phyloP scores from a whole-genome alignment of 257 asterid genomes.

The Linaria vulgaris region DNA sequence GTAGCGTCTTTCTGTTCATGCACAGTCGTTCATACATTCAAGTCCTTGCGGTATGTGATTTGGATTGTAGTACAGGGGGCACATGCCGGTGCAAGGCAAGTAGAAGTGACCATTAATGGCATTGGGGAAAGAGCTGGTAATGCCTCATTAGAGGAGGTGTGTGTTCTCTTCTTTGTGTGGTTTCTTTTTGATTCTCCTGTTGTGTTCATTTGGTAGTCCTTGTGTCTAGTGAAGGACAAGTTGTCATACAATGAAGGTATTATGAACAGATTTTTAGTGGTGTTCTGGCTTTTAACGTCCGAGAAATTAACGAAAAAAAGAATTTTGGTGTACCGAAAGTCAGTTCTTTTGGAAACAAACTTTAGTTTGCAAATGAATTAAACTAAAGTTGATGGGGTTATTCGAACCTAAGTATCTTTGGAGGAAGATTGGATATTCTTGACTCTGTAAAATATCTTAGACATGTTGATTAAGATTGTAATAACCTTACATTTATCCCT shows the following conservation, averaged over 20 bases:
- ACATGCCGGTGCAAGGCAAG: constrained; percentile 91
- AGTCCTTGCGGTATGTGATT: constrained; percentile 17
- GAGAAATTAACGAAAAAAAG: too few relatives aligned
- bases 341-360: too few relatives aligned
- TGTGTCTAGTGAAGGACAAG: background rate
- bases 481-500: too few relatives aligned
- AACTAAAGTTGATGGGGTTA: too few relatives aligned
- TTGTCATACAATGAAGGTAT: background rate
- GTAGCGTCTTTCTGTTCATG: constrained; percentile 24
- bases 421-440: too few relatives aligned
- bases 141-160: constrained; percentile 97
- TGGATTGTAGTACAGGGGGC: constrained; percentile 63
- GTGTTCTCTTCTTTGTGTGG: constrained; percentile 19
- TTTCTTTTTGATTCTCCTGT: background rate
- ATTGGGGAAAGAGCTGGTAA: constrained; percentile 99
- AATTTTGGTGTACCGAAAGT: too few relatives aligned
- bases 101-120: constrained; percentile 95
- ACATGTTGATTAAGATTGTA: too few relatives aligned
- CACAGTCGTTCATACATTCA: constrained; percentile 13
- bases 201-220: background rate
- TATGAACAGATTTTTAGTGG: too few relatives aligned
- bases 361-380: too few relatives aligned
- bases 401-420: too few relatives aligned
- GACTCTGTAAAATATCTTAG: too few relatives aligned
- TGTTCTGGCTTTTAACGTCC: too few relatives aligned